A percentile compares a stretch with the other conserved stretches of the same genome.
Evolutionary conservation across 148 eudicot genomes (phyloP).

Genomic region (Drosera capensis): DNA sequence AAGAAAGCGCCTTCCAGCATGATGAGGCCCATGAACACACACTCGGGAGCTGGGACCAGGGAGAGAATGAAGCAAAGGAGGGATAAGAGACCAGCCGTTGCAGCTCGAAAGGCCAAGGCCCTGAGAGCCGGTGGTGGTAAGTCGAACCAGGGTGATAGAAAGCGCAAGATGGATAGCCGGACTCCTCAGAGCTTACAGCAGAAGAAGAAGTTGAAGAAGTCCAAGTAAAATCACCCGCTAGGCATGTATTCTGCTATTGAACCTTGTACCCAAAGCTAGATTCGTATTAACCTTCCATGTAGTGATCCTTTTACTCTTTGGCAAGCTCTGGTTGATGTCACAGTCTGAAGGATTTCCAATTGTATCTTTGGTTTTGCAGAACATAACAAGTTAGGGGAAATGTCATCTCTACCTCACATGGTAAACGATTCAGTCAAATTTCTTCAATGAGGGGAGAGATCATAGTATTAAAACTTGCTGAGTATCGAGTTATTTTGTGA

Average conservation of each 20-base stretch:
- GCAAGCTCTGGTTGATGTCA: no score
- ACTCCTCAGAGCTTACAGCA: neutral
- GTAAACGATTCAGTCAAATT: no score
- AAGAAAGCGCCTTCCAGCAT: slow-evolving; percentile 33
- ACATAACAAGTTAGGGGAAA: no score
- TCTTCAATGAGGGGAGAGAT: no score
- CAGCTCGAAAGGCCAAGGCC: slow-evolving; percentile 62
- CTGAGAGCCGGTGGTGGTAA: slow-evolving; percentile 11
- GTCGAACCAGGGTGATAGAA: slow-evolving; percentile 28
- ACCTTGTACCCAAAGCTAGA: no score
- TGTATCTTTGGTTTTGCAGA: no score
- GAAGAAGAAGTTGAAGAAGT: neutral
- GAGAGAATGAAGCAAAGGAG: slow-evolving; percentile 22
- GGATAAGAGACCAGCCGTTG: slow-evolving; percentile 72
- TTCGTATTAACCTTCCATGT: no score
- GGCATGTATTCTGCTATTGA: neutral
- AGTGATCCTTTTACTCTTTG: no score
- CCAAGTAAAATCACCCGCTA: neutral
- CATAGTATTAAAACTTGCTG: no score
- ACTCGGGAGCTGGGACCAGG: slow-evolving; percentile 14
- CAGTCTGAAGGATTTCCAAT: no score
- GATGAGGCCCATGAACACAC: slow-evolving; percentile 1
- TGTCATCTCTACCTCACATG: no score
- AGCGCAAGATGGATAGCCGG: slow-evolving; percentile 8
- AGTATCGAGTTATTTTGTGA: no score